These are phyloP conservation scores for Seminavis robusta DNA, from an alignment of 108 stramenopile genomes.

Conservation along the genomic window DNA sequence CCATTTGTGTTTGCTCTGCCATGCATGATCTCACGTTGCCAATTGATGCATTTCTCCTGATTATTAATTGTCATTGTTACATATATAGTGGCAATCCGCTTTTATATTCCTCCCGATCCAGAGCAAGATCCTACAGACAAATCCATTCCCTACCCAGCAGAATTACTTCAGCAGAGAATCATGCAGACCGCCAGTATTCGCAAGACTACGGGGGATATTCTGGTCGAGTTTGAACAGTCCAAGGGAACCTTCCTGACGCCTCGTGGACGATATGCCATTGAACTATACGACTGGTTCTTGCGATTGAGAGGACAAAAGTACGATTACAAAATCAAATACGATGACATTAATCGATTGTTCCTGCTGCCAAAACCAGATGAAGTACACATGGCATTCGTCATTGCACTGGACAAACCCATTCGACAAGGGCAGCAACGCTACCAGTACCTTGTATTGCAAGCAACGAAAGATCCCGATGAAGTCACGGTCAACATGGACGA, in stretches of 20 bases:
- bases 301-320: constrained; percentile 92
- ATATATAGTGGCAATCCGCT: constrained; percentile 74
- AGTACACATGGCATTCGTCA: constrained; percentile 93
- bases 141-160: constrained; percentile 67
- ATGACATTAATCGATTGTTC: constrained; percentile 93
- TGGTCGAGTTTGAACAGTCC: constrained; percentile 73
- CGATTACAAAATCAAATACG: constrained; percentile 98
- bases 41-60: background rate
- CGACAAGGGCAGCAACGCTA: constrained; percentile 98
- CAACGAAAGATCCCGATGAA: constrained; percentile 78
- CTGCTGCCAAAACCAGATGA: constrained; percentile 94
- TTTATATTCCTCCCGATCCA: constrained; percentile 90
- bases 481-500: constrained; percentile 88
- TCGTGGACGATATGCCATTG: constrained; percentile 93
- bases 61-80: background rate
- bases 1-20: background rate
- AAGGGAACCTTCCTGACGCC: constrained; percentile 97
- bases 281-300: constrained; percentile 90
- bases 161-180: constrained; percentile 72
- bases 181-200: constrained; percentile 85
- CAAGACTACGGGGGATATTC: constrained; percentile 87
- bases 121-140: constrained; percentile 81
- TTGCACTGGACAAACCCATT: constrained; percentile 96
- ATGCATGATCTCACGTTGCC: background rate
- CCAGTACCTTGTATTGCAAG: constrained; percentile 94